Base-by-base conservation (phyloP, 192 early-diverging fungal species). In the Coemansia sp. region DNA sequence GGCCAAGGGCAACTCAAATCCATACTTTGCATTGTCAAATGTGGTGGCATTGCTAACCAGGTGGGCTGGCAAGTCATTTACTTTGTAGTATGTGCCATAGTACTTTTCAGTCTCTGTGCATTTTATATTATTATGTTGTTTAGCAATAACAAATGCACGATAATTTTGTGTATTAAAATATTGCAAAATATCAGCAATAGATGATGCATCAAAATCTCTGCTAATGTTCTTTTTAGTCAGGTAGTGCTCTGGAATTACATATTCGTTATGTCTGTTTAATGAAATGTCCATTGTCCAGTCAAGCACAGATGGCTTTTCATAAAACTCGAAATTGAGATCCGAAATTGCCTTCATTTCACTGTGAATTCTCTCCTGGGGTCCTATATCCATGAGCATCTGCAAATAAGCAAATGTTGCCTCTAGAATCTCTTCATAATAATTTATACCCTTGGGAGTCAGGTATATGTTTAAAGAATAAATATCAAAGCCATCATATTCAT, bases 401-500 rank as follows among this genome's bases (percentile, higher is more conserved):
- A 77, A 24, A 54, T 71, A 77, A 1, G 57, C 61, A 46, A 77
- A 69, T 6, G 64, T 16, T 4, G 58, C 48, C 28, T 21, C 35
- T 22, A 64, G 10, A 44, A 77, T 58, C 16, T 67, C 65, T 1
- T 50, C 49, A 33, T 56, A 61, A 22, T 66, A 61, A 7, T 0
- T 5, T 16, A 38, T 38, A 16, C 35, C 35, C n/a, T 38, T 10
- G 4, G 35, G 14, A 3, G 10, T 38, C 35, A 38, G n/a, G 1
- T 4, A 10, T 16, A 38, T 4, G 11, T 10, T 3, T 0, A 38
- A 2, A 14, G 14, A 16, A 16, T 38, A 38, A 38, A 38, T 38
- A 16, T 16, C 35, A 38, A 38, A 38, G 12, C 35, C 35, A 38
- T 38, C 35, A 6, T 16, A 38, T 16, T 38, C 5, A 4, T 16